Base-by-base conservation (phyloP, 495 filamentous ascomycete genomes). In the Lasiosphaeria miniovina region DNA sequence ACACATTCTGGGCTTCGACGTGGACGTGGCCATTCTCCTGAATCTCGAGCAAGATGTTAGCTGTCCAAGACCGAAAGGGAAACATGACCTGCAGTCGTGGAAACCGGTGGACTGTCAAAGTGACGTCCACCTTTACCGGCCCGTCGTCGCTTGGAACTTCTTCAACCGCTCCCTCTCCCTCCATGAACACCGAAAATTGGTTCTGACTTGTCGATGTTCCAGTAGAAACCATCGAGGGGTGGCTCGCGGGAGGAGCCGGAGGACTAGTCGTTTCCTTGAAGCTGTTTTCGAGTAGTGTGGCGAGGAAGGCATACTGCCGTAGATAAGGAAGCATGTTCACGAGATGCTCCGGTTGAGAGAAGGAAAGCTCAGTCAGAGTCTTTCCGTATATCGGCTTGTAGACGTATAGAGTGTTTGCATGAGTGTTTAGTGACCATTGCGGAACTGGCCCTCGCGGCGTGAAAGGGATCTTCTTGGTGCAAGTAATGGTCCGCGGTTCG, bases 271-370 rank as follows among this genome's bases (percentile, higher is more conserved):
- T 55, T 4, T 65, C 56, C 49, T 65, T 65, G 64, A 91, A 88
- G 54, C 80, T 83, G 46, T 82, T 86, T 14, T 81, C 74, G 4
- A 93, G 80, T 11, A 94, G 64, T 11, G 77, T 84, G 3, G 82
- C 81, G 0, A 92, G 67, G 51, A 91, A 78, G 2, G 84, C 87
- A 66, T 90, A 93, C 71, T 95, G 90, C 7, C 90, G 80, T 6
- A 94, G 77, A 24, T 84, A 76, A 14, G 88, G 91, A 32, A 97
- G 77, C 55, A 96, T 85, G 43, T 82, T 82, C 33, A 93, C 75
- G 12, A 98, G 75, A 66, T 97, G 91, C 53, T 87, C 83, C 3
- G 94, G 94, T 68, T 98, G 94, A 2, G 86, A 84, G 65, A 98
- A 96, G 1, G 90, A 87, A 8, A 97, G 74, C 24, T 89, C 82